A percentile compares a stretch with the other conserved stretches of the same genome.
Conservation (phyloP, 1,284 basidiomycete genomes). For the Marasmius oreades region DNA sequence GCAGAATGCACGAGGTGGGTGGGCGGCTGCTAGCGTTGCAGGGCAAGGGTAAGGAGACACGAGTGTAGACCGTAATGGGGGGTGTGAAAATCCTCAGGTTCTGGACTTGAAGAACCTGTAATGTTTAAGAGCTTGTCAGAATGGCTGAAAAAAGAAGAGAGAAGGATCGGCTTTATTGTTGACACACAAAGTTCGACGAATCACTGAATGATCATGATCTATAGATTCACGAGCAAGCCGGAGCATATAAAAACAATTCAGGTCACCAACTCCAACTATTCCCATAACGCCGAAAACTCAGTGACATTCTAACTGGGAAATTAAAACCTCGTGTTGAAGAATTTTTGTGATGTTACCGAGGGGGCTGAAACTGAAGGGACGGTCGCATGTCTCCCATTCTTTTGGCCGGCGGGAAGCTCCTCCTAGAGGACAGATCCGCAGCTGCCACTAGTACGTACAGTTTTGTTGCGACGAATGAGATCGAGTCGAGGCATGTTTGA, state of each 20-base stretch:
- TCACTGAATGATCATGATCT: neutral
- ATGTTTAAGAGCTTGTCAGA: conserved; percentile 8
- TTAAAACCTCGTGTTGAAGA: conserved; percentile 40
- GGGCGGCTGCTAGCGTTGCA: conserved; percentile 35
- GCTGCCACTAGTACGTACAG: neutral
- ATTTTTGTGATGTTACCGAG: neutral
- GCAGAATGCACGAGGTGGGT: conserved; percentile 39
- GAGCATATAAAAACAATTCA: conserved; percentile 8
- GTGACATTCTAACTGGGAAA: conserved; percentile 30
- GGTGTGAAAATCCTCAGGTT: neutral
- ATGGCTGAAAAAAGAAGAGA: neutral
- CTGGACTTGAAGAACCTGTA: conserved; percentile 9
- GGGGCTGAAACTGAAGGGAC: neutral
- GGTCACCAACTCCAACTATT: neutral
- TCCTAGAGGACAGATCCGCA: neutral
- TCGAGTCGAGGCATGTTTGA: too few species aligned
- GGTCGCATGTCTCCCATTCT: neutral
- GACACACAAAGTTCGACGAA: neutral
- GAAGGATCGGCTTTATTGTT: neutral
- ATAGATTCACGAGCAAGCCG: neutral
- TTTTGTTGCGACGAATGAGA: too few species aligned
- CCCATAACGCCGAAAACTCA: conserved; percentile 38
- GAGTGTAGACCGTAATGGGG: conserved; percentile 20
- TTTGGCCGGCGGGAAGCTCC: neutral
- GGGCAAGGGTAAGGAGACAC: conserved; percentile 23